Base-by-base conservation (phyloP, 192 early-diverging fungal genomes). In the Coemansia sp. region DNA sequence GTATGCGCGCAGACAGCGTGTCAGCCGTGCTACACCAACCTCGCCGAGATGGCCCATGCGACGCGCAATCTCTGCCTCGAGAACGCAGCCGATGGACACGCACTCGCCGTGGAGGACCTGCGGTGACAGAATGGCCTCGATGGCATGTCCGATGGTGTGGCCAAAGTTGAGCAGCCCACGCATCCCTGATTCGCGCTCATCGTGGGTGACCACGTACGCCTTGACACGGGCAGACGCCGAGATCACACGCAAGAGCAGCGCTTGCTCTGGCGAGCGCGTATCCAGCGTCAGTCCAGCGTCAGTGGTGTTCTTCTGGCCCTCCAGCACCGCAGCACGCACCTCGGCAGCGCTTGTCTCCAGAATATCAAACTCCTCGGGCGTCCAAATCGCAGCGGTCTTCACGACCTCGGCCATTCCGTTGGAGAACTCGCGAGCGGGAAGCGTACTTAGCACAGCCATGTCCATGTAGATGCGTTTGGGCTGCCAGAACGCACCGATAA, bases 381-480 rank as follows among this genome's bases (percentile, higher is more conserved):
- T 85, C 90, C 91, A 95, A 75, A 99, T 95, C 37, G 95, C 94
- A 5, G 96, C 96, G 2, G 96, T 98, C 86, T 99, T 98, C 72
- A 99, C 92, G 11, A 99, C 90, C 79, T 99, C 97, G 6, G 94
- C 97, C 90, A 99, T 92, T 10, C 95, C 97, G 76, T 98, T 98
- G 7, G 91, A 85, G 79, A 97, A 97, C 77, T 97, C 93, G 68
- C 97, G 89, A 37, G 86, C 86, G 1, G 97, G 96, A 54, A 98
- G 81, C 10, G 93, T 96, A 61, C 87, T 81, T 25, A 99, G 82
- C 64, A 93, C 93, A 6, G 85, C 72, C 49, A 95, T 77, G 81
- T 99, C 96, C 76, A 98, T 96, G 73, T 89, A 99, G 45, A 95
- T 95, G 32, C 91, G 89, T 72, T 88, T 80, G 7, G 97, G 97